Evolutionary conservation across 208 protist genomes (phyloP).

Genomic region (Trypanosoma scelopori): DNA sequence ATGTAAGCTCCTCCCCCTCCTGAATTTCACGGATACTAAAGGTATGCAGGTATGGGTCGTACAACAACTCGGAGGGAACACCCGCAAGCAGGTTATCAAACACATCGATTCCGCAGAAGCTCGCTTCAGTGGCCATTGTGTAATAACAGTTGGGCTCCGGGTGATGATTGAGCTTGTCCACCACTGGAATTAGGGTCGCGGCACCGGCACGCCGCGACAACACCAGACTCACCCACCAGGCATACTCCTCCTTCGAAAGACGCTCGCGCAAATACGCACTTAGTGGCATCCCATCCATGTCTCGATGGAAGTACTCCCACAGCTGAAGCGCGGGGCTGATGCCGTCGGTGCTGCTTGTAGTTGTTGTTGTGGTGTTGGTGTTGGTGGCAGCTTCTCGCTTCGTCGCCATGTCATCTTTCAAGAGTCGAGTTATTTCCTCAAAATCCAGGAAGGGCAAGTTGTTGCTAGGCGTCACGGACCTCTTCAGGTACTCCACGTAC

Average conservation of each 20-base stretch:
- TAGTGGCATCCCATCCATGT: conserved; percentile 55
- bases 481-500: conserved; percentile 74
- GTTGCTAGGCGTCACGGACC: conserved; percentile 59
- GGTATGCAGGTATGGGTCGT: conserved; percentile 76
- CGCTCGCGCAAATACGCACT: conserved; percentile 53
- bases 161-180: conserved; percentile 87
- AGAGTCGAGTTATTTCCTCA: conserved; percentile 33
- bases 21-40: conserved; percentile 71
- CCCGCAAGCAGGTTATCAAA: conserved; percentile 87
- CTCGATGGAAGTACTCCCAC: conserved; percentile 65
- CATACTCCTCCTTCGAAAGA: conserved; percentile 50
- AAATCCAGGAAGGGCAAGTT: conserved; percentile 75
- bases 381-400: not conserved
- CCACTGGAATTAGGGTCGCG: conserved; percentile 65
- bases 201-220: conserved; percentile 64
- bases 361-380: no score
- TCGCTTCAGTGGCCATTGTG: conserved; percentile 65
- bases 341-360: conserved; percentile 13
- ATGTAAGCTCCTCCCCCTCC: conserved; percentile 67
- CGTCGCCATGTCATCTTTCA: conserved; percentile 13
- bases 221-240: conserved; percentile 82
- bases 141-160: conserved; percentile 80
- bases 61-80: conserved; percentile 59
- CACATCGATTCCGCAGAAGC: conserved; percentile 73
- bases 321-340: conserved; percentile 56